Percentiles rank a stretch among this genome's conserved stretches.
These are phyloP conservation scores for Kwoniella sp. DNA, from an alignment of 768 basidiomycete genomes.

Conservation along the genomic window DNA sequence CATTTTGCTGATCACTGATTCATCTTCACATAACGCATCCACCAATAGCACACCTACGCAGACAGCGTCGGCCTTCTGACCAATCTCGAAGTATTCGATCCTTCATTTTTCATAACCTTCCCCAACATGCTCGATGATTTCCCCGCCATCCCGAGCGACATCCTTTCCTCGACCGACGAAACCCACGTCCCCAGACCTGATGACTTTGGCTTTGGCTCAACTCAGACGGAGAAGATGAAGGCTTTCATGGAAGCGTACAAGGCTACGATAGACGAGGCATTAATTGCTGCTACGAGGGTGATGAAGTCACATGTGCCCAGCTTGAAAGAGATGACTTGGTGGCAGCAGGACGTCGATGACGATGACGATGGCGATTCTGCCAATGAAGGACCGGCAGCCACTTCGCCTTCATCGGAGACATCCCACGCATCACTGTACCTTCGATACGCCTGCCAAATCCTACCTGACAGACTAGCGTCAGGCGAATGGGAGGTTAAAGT, in stretches of 20 bases:
- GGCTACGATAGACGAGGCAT: background rate
- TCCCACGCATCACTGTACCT: background rate
- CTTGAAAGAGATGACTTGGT: slow-evolving; percentile 1
- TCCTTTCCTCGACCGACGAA: background rate
- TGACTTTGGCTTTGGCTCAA: too few species aligned
- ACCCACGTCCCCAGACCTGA: too few species aligned
- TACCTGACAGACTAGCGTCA: background rate
- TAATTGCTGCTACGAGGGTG: slow-evolving; percentile 1
- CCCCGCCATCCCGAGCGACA: background rate
- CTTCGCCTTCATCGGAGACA: background rate
- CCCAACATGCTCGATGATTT: background rate
- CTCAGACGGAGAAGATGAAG: background rate
- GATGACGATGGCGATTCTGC: background rate
- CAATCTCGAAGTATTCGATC: slow-evolving; percentile 1
- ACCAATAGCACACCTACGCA: background rate
- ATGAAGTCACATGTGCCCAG: background rate
- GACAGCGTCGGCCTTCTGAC: background rate
- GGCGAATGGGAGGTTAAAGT: background rate
- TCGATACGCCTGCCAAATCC: background rate
- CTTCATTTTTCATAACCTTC: background rate
- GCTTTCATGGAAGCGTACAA: background rate
- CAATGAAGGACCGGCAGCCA: background rate
- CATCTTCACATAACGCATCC: too few species aligned
- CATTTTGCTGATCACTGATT: too few species aligned
- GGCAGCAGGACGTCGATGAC: background rate